Percentiles rank a stretch among this genome's conserved stretches.
phyloP scores from a whole-genome alignment of 2,329 filamentous ascomycete genomes.

The Beauveria asiatica region DNA sequence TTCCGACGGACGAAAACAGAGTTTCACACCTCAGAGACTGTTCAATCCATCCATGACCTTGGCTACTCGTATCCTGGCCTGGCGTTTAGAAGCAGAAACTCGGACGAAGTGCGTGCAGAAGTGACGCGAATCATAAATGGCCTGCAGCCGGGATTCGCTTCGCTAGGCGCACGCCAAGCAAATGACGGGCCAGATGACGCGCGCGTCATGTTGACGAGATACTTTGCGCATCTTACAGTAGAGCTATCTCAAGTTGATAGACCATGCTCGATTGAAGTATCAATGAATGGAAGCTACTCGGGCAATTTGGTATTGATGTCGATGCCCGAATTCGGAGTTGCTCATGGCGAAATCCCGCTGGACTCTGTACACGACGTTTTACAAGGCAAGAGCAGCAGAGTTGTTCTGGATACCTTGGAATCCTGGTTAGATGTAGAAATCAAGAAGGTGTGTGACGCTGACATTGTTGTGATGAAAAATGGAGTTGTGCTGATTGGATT shows the following conservation, averaged over 20 bases:
- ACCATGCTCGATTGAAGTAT: conserved; percentile 28
- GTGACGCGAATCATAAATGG: conserved; percentile 26
- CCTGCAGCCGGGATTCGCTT: conserved; percentile 19
- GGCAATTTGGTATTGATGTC: conserved; percentile 29
- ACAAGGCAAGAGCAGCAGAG: neutral
- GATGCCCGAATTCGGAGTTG: conserved; percentile 24
- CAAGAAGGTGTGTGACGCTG: conserved; percentile 20
- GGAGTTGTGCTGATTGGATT: neutral
- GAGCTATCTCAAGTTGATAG: conserved; percentile 27
- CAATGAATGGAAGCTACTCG: conserved; percentile 23
- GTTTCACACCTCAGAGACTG: conserved; percentile 34
- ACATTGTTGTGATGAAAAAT: neutral
- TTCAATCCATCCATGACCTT: conserved; percentile 24
- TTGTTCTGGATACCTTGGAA: neutral
- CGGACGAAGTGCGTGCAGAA: conserved; percentile 22
- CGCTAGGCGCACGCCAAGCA: neutral
- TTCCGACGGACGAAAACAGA: conserved; percentile 34
- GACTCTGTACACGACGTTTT: conserved; percentile 33
- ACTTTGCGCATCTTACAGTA: conserved; percentile 27
- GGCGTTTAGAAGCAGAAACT: conserved; percentile 26
- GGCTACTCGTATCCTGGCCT: conserved; percentile 34
- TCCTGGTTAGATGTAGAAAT: conserved; percentile 24
- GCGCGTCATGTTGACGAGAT: conserved; percentile 17
- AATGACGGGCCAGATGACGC: neutral
- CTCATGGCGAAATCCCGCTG: conserved; percentile 30